phyloP scores from a whole-genome alignment of 2,329 filamentous ascomycete genomes.

The Septoria petroselini region DNA sequence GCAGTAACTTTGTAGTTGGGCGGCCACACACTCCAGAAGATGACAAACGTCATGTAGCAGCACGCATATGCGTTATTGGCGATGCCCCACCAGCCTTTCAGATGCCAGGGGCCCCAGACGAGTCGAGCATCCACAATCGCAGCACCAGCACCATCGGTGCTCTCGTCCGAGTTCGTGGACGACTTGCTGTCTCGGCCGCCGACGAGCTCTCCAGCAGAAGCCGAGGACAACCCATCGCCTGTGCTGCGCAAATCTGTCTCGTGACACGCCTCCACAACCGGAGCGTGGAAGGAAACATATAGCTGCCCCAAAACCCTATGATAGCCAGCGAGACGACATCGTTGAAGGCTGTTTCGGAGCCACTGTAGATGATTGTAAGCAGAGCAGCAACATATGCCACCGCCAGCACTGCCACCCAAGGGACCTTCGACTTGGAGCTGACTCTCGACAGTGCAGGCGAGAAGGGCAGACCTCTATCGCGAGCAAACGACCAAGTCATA shows the following conservation, averaged over 20 bases:
- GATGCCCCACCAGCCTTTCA: conserved; percentile 52
- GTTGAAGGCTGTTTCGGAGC: conserved; percentile 44
- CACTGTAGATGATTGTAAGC: conserved; percentile 45
- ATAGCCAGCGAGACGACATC: conserved; percentile 47
- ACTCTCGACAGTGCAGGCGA: conserved; percentile 39
- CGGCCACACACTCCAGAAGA: conserved; percentile 58
- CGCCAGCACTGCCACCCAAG: conserved; percentile 38
- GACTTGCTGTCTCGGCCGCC: conserved; percentile 2
- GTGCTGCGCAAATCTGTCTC: conserved; percentile 40
- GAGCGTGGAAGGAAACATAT: conserved; percentile 42
- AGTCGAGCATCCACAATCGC: conserved; percentile 32
- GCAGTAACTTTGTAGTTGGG: conserved; percentile 36
- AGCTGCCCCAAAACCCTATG: conserved; percentile 46
- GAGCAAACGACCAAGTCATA: conserved; percentile 44
- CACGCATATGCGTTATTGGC: conserved; percentile 56
- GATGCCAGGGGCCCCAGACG: conserved; percentile 56
- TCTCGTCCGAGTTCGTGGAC: conserved; percentile 1
- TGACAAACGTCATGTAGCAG: conserved; percentile 53
- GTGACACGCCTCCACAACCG: conserved; percentile 44
- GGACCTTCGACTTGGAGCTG: conserved; percentile 31
- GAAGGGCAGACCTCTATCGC: conserved; percentile 44
- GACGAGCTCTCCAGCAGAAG: conserved; percentile 2
- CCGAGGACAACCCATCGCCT: conserved; percentile 18
- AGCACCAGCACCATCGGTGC: not conserved
- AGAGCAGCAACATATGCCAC: conserved; percentile 54